These are phyloP conservation scores for Suhomyces coccinellae DNA, from an alignment of 1,139 yeast species.

Conservation along the genomic window DNA sequence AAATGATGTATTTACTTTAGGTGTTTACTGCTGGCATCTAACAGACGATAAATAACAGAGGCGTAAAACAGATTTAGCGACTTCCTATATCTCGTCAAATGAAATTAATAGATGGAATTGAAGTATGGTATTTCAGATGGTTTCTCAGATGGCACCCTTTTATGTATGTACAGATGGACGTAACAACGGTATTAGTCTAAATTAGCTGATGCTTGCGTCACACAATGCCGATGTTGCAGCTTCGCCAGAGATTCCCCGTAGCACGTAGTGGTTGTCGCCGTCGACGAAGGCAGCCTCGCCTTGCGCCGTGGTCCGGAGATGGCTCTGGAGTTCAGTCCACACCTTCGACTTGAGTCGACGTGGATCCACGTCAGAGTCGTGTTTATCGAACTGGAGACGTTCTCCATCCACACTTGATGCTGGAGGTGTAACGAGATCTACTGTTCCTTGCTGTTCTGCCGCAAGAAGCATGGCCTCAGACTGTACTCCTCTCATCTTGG, in stretches of 20 bases:
- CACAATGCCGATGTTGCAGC: conserved; percentile 6
- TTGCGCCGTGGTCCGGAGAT: conserved; percentile 28
- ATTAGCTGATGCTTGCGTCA: conserved; percentile 4
- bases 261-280: conserved; percentile 12
- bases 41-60: too few species aligned
- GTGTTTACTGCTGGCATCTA: too few species aligned
- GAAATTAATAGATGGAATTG: too few species aligned
- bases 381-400: conserved; percentile 29
- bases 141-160: too few species aligned
- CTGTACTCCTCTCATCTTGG: conserved; percentile 83
- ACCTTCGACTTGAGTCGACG: conserved; percentile 34
- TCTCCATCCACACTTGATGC: conserved; percentile 27
- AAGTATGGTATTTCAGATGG: too few species aligned
- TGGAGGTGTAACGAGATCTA: conserved; percentile 31
- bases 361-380: conserved; percentile 18
- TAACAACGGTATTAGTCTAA: background rate
- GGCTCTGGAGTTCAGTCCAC: conserved; percentile 34
- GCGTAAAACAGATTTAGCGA: too few species aligned
- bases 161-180: too few species aligned
- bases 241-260: conserved; percentile 7
- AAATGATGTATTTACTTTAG: too few species aligned
- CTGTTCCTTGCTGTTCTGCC: conserved; percentile 27
- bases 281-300: conserved; percentile 25
- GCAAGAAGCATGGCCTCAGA: conserved; percentile 65
- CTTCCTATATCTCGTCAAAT: too few species aligned